Evolutionary conservation across 2,329 filamentous ascomycete species (phyloP), one percentile per base, ranked within the genome.

Genomic region (Fusarium torreyae): DNA sequence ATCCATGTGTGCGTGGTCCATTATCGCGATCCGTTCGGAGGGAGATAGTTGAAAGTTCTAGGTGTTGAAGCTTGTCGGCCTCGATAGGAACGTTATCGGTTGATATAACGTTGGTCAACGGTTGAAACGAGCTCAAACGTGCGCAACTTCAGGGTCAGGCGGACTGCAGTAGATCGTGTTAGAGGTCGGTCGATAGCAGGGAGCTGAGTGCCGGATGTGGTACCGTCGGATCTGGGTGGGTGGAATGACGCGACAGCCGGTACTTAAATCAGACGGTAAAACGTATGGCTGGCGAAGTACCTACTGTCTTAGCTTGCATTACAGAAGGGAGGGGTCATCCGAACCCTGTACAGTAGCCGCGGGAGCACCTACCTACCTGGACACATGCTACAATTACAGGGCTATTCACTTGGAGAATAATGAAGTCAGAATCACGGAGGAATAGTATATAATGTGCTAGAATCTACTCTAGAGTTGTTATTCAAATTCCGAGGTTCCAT

Each of bases 1-100:
- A 56, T 82, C 78, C 78, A 81, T 82, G 54, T 79, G 76, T 18
- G 76, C 74, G 76, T 85, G 83, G 58, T 84, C 82, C 82, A 85
- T 85, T 48, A 52, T 70, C 17, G 17, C 43, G 33, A 14, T 36
- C 22, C 28, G 28, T 57, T 53, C 46, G n/a, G n/a, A 38, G 33
- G 39, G 24, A 33, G 31, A 18, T 22, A 34, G n/a, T 36, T 4
- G 31, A 20, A 14, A 22, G 51, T 36, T 33, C 34, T 36, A 44
- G 18, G 17, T 20, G 20, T 51, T 31, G 36, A 7, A 24, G 18
- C n/a, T 49, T 49, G 13, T 36, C 15, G 13, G 13, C 20, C 20
- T 17, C 10, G 17, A 18, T n/a, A 20, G n/a, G 18, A 34, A 42
- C 17, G 39, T 43, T 10, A 36, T 38, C 20, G 8, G 18, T 46